phyloP scores from a whole-genome alignment of 2,329 filamentous ascomycete genomes.

The Stenocarpella maydis region DNA sequence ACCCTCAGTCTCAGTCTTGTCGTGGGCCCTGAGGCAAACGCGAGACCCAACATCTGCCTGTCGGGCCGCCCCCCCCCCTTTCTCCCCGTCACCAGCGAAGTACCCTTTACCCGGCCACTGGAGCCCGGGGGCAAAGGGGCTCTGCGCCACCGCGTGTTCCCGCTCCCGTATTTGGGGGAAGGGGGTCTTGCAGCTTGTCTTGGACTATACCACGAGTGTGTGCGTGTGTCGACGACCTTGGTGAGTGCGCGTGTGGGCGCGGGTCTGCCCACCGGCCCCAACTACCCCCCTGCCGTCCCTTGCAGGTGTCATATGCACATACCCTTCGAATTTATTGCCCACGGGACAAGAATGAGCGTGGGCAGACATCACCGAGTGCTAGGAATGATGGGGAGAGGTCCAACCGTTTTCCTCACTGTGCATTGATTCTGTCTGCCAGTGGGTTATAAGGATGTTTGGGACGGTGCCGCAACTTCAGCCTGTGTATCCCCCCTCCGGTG shows the following conservation, averaged over 20 bases:
- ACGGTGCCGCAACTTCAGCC: background rate
- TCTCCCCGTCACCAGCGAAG: no score
- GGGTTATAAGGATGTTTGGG: no score
- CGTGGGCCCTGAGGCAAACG: no score
- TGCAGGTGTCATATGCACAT: constrained; percentile 27
- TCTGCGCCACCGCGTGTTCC: background rate
- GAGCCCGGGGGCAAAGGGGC: background rate
- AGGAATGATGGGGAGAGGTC: no score
- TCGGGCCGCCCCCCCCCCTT: background rate
- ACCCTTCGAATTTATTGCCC: background rate
- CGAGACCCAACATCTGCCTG: no score
- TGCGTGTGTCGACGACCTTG: no score
- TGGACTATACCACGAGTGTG: background rate
- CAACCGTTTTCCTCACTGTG: background rate
- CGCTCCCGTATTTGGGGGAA: background rate
- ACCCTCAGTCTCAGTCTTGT: no score
- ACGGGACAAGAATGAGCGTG: background rate
- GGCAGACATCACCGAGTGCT: background rate
- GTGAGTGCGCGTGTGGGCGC: no score
- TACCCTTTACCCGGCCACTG: no score
- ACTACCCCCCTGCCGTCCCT: background rate
- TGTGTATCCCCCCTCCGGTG: background rate
- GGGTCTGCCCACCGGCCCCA: background rate
- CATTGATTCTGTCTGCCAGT: background rate
- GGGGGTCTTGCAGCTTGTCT: background rate